Evolutionary conservation across 768 basidiomycete genomes (phyloP).

Genomic region (Suillus ampliporus): DNA sequence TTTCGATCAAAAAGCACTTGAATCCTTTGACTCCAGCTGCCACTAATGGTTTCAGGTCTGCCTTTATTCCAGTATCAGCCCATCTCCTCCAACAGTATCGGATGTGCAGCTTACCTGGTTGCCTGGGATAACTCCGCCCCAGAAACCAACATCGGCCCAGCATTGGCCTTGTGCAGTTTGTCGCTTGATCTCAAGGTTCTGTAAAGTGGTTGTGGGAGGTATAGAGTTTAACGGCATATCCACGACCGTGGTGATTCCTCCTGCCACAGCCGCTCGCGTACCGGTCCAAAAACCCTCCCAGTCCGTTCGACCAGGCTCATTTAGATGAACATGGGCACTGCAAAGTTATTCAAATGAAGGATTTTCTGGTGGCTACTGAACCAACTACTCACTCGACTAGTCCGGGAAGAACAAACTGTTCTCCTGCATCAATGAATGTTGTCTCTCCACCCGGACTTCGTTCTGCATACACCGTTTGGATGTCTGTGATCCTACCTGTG

Average conservation of each 20-base stretch:
- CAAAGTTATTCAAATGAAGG: neutral
- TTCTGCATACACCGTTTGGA: conserved; percentile 43
- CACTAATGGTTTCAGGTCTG: conserved; percentile 76
- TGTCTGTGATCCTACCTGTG: conserved; percentile 66
- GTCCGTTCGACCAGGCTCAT: conserved; percentile 90
- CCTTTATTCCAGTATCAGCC: conserved; percentile 44
- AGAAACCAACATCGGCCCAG: conserved; percentile 76
- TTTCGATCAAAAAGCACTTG: conserved; percentile 96
- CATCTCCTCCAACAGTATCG: neutral
- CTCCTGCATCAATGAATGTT: conserved; percentile 50
- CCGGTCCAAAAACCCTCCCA: conserved; percentile 97
- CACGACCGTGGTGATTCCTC: conserved; percentile 93
- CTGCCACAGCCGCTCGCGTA: conserved; percentile 88
- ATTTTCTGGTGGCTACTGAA: neutral
- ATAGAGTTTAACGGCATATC: conserved; percentile 99
- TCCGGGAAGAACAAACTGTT: conserved; percentile 72
- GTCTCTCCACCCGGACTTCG: conserved; percentile 31
- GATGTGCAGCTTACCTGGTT: conserved; percentile 64
- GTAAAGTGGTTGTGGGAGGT: conserved; percentile 90
- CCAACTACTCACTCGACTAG: conserved; percentile 74
- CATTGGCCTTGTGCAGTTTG: conserved; percentile 70
- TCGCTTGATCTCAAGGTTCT: conserved; percentile 74
- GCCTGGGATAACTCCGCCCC: conserved; percentile 93
- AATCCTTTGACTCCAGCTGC: conserved; percentile 89
- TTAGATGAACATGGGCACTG: conserved; percentile 91